Conservation (phyloP, 805 yeast species). For the Metschnikowia vanudenii region DNA sequence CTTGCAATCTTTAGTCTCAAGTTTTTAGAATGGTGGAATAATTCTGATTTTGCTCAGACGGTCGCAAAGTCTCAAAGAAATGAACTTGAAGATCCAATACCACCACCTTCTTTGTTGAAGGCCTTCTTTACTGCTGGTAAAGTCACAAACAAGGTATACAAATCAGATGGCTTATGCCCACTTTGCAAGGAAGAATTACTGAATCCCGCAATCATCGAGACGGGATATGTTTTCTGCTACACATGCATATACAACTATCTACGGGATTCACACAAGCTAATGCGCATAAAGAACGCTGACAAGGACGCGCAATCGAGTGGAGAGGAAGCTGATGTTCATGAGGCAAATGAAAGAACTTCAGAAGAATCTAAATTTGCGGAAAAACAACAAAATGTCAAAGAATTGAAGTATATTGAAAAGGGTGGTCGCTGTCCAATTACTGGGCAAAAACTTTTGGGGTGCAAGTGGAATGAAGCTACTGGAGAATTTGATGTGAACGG, state of each 20-base stretch:
- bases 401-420: slow-evolving; percentile 4
- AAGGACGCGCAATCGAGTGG: slow-evolving; percentile 19
- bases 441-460: slow-evolving; percentile 66
- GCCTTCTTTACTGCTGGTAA: slow-evolving; percentile 16
- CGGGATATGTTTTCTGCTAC: slow-evolving; percentile 89
- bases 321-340: slow-evolving; percentile 14
- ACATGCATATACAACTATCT: slow-evolving; percentile 74
- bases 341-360: slow-evolving; percentile 8
- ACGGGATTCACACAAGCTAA: slow-evolving; percentile 43
- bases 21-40: slow-evolving; percentile 91
- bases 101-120: slow-evolving; percentile 42
- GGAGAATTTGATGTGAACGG: slow-evolving; percentile 75
- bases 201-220: slow-evolving; percentile 85
- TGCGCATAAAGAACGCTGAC: slow-evolving; percentile 16
- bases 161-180: slow-evolving; percentile 52
- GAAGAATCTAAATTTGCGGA: slow-evolving; percentile 12
- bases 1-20: slow-evolving; percentile 77
- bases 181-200: slow-evolving; percentile 62
- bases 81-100: slow-evolving; percentile 47
- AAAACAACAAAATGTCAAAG: slow-evolving; percentile 7
- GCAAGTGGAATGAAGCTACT: slow-evolving; percentile 56
- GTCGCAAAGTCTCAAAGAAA: slow-evolving; percentile 49
- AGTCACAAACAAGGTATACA: slow-evolving; percentile 24
- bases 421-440: slow-evolving; percentile 87
- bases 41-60: slow-evolving; percentile 66